Percentiles rank a stretch among this genome's conserved stretches.
Conservation (phyloP, 139 green algal genomes). For the Chlamydomonas incerta region DNA sequence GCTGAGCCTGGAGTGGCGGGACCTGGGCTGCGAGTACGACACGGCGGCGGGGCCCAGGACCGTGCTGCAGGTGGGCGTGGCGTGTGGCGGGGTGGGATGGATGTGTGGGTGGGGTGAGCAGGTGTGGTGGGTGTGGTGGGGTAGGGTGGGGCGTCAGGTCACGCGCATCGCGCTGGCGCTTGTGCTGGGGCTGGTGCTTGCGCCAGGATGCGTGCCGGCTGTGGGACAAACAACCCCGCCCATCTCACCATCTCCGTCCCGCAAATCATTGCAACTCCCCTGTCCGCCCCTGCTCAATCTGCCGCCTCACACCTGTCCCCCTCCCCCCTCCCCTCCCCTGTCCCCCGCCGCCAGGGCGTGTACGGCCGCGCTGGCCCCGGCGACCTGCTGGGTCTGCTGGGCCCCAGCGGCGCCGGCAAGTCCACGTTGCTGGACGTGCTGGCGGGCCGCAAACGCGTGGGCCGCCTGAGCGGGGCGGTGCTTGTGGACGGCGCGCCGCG, state of each 20-base stretch:
- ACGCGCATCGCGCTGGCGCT: too few relatives aligned
- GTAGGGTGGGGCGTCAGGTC: too few relatives aligned
- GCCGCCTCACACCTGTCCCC: too few relatives aligned
- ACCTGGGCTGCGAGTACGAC: conserved; percentile 57
- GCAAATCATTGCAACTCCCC: background rate
- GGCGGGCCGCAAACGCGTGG: conserved; percentile 62
- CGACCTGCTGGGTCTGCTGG: conserved; percentile 66
- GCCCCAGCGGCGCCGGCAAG: conserved; percentile 68
- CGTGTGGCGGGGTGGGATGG: background rate
- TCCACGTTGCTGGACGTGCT: conserved; percentile 72
- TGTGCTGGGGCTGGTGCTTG: too few relatives aligned
- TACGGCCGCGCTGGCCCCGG: conserved; percentile 47
- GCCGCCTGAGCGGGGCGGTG: conserved; percentile 63
- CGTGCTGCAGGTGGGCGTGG: conserved; percentile 50
- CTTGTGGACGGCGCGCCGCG: conserved; percentile 67
- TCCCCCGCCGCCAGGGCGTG: conserved; percentile 41
- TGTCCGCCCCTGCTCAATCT: too few relatives aligned
- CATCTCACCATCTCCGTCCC: too few relatives aligned
- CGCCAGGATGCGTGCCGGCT: too few relatives aligned
- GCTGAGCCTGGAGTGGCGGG: conserved; percentile 52
- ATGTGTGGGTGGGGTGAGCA: too few relatives aligned
- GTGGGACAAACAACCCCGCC: too few relatives aligned
- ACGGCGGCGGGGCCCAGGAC: conserved; percentile 25
- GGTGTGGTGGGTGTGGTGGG: too few relatives aligned
- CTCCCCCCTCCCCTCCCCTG: background rate